Conservation (phyloP, 805 yeast species). For the Candida rishiriensis region DNA sequence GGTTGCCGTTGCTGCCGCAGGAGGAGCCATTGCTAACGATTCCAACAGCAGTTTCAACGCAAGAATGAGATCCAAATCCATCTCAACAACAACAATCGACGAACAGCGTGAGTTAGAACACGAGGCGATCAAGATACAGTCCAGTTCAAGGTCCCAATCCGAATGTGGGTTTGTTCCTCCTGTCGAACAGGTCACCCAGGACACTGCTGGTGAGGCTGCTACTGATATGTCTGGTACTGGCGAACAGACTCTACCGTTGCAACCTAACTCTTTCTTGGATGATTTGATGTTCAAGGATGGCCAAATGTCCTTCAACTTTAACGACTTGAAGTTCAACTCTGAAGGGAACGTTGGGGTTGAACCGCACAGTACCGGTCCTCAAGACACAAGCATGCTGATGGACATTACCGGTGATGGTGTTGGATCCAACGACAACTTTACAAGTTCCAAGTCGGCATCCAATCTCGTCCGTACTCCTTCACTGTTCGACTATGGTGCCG, state of each 20-base stretch:
- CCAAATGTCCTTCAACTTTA: slow-evolving; percentile 2
- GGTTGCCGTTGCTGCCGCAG: too few relatives aligned
- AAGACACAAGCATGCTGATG: neutral
- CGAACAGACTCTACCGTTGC: slow-evolving; percentile 1
- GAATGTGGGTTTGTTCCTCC: slow-evolving; percentile 7
- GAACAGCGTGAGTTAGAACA: slow-evolving; percentile 13
- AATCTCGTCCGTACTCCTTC: too few relatives aligned
- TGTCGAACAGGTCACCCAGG: neutral
- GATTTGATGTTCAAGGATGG: slow-evolving; percentile 10
- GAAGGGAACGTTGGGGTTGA: neutral
- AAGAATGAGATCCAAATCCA: slow-evolving; percentile 13
- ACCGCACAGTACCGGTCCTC: neutral
- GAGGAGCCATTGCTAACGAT: neutral
- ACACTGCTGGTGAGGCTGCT: neutral
- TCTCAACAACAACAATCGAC: slow-evolving; percentile 8
- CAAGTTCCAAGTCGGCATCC: too few relatives aligned
- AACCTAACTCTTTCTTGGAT: slow-evolving; percentile 9
- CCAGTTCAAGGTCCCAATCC: slow-evolving; percentile 18
- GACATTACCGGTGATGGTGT: neutral
- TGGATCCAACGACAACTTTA: neutral
- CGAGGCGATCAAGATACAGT: slow-evolving; percentile 12
- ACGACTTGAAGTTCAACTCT: slow-evolving; percentile 3
- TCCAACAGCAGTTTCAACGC: neutral
- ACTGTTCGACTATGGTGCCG: neutral
- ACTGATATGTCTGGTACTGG: too few relatives aligned